A percentile compares a stretch with the other conserved stretches of the same genome.
Evolutionary conservation across 2,329 filamentous ascomycete genomes (phyloP).

Genomic region (Penicillium glabrum): DNA sequence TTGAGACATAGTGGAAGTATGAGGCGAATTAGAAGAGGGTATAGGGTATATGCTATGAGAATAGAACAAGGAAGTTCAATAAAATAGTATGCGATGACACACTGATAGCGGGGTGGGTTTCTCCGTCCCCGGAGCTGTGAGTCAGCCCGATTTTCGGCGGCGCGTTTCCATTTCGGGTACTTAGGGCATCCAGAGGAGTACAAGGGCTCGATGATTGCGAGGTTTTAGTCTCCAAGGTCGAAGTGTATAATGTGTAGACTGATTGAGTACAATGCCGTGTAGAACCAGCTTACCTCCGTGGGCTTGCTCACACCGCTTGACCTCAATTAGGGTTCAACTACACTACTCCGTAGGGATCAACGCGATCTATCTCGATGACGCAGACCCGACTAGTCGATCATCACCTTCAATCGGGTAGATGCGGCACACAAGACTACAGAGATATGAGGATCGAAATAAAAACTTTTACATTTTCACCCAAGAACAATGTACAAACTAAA

Average conservation of each 20-base stretch:
- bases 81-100: slow-evolving; percentile 23
- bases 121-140: slow-evolving; percentile 32
- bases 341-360: not conserved
- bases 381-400: not conserved
- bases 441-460: not conserved
- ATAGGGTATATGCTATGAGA: slow-evolving; percentile 5
- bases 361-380: not conserved
- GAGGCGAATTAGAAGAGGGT: not conserved
- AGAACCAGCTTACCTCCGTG: not conserved
- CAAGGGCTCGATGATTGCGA: not conserved
- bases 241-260: not conserved
- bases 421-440: not conserved
- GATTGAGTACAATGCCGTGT: not conserved
- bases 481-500: not conserved
- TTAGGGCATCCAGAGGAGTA: not conserved
- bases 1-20: slow-evolving; percentile 27
- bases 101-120: slow-evolving; percentile 33
- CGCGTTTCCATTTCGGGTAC: not conserved
- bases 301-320: not conserved
- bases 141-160: slow-evolving; percentile 16
- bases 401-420: not conserved
- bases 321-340: not conserved
- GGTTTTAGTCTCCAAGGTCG: not conserved
- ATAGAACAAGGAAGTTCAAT: slow-evolving; percentile 12
- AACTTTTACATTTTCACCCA: slow-evolving; percentile 1